Evolutionary conservation across 2,329 filamentous ascomycete genomes (phyloP).

Genomic region (Trichophyton schoenleinii): DNA sequence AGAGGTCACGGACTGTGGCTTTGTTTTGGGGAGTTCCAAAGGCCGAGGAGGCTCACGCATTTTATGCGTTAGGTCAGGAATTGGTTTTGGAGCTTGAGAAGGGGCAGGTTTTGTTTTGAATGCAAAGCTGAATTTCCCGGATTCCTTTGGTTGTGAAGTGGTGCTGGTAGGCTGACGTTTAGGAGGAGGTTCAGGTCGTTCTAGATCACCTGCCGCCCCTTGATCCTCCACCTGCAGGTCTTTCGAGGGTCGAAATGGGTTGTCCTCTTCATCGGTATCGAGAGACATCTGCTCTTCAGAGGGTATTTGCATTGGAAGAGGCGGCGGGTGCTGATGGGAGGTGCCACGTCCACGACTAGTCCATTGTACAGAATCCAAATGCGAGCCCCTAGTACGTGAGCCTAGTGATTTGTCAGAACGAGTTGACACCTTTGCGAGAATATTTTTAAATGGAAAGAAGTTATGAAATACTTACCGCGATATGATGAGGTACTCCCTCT

Average conservation of each 20-base stretch:
- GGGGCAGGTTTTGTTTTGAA: constrained; percentile 67
- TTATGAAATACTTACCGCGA: constrained; percentile 44
- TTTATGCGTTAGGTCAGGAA: constrained; percentile 37
- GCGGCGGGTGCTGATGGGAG: constrained; percentile 23
- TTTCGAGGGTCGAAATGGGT: constrained; percentile 51
- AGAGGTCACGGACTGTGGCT: constrained; percentile 22
- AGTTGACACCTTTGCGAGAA: constrained; percentile 34
- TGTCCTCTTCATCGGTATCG: constrained; percentile 43
- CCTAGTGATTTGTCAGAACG: constrained; percentile 27
- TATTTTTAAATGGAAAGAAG: constrained; percentile 29
- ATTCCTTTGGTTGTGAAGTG: constrained; percentile 41
- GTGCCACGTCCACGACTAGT: constrained; percentile 45
- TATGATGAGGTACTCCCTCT: constrained; percentile 45
- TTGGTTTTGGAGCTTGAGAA: constrained; percentile 39
- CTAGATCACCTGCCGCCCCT: constrained; percentile 35
- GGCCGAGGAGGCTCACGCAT: constrained; percentile 33
- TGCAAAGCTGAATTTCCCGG: constrained; percentile 79
- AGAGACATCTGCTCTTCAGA: constrained; percentile 25
- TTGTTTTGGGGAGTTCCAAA: constrained; percentile 27
- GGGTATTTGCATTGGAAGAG: constrained; percentile 17
- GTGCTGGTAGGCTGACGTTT: constrained; percentile 40
- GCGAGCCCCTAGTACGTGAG: constrained; percentile 43
- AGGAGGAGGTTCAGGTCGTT: constrained; percentile 29
- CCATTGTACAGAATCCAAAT: constrained; percentile 62
- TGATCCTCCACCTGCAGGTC: constrained; percentile 55